phyloP scores from a whole-genome alignment of 2,329 filamentous ascomycete genomes.

The Epicoccum sorghinum region DNA sequence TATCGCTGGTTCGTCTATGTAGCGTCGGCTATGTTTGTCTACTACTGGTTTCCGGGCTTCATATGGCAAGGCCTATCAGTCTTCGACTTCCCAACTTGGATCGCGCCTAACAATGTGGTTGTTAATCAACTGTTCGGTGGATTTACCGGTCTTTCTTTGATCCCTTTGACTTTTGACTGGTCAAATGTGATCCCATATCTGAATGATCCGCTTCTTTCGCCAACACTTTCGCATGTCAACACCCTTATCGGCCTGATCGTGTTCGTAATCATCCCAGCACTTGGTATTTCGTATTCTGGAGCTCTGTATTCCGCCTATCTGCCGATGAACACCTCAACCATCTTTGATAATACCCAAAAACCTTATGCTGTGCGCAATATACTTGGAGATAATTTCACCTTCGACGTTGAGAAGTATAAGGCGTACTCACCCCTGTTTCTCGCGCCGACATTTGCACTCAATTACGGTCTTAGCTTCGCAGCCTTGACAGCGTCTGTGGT shows the following conservation, averaged over 20 bases:
- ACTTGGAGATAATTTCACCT: slow-evolving; percentile 64
- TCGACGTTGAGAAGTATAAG: slow-evolving; percentile 69
- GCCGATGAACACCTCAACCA: slow-evolving; percentile 61
- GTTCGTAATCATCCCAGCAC: slow-evolving; percentile 65
- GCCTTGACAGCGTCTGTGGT: slow-evolving; percentile 72
- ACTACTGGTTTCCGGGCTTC: slow-evolving; percentile 38
- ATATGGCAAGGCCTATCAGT: slow-evolving; percentile 18
- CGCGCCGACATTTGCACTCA: slow-evolving; percentile 6
- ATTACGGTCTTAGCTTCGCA: slow-evolving; percentile 74
- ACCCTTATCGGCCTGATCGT: slow-evolving; percentile 67
- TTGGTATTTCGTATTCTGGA: slow-evolving; percentile 68
- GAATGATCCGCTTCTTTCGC: slow-evolving; percentile 24
- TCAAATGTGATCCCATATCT: slow-evolving; percentile 23
- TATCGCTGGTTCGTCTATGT: slow-evolving; percentile 32
- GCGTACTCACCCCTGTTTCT: slow-evolving; percentile 63
- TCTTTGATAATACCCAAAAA: slow-evolving; percentile 72
- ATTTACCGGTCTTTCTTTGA: slow-evolving; percentile 28
- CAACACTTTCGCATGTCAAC: slow-evolving; percentile 67
- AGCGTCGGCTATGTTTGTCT: slow-evolving; percentile 27
- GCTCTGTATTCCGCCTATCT: slow-evolving; percentile 67
- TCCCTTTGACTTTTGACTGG: slow-evolving; percentile 38
- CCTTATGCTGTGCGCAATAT: slow-evolving; percentile 70
- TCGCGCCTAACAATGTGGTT: slow-evolving; percentile 31
- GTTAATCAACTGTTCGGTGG: slow-evolving; percentile 38
- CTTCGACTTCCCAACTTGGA: slow-evolving; percentile 37